A percentile compares a stretch with the other conserved stretches of the same genome.
These are phyloP conservation scores for Ilyonectria mors-panacis DNA, from an alignment of 2,329 filamentous ascomycete species.

Conservation along the genomic window DNA sequence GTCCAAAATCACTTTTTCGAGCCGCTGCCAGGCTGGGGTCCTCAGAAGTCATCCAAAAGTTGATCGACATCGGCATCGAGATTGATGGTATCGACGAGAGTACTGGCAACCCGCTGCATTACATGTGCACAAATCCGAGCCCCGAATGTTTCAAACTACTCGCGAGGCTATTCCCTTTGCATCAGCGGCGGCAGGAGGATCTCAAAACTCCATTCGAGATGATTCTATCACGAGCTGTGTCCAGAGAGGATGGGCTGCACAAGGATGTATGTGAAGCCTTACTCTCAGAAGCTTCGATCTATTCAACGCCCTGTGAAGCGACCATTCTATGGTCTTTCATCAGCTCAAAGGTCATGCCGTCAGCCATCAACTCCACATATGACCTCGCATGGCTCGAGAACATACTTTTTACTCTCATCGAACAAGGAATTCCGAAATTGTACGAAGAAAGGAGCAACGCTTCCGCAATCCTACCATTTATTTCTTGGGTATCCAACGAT, in stretches of 20 bases:
- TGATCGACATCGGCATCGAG: neutral
- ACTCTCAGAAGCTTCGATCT: neutral
- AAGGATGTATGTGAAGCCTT: neutral
- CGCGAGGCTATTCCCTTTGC: neutral
- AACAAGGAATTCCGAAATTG: neutral
- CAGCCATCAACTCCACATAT: rapidly evolving
- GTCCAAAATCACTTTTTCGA: neutral
- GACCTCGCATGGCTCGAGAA: neutral
- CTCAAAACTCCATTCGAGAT: neutral
- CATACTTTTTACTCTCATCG: neutral
- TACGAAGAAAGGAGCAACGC: neutral
- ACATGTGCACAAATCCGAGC: neutral
- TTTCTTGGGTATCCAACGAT: neutral
- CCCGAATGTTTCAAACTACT: neutral
- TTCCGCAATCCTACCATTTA: neutral
- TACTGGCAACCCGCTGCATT: slow-evolving; percentile 7
- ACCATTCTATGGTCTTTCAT: neutral
- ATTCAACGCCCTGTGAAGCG: neutral
- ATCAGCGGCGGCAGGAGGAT: slow-evolving; percentile 1
- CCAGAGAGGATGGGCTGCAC: rapidly evolving
- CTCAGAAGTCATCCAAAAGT: neutral
- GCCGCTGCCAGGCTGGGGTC: neutral
- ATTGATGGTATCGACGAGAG: neutral
- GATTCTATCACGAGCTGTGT: neutral
- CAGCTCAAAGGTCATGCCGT: neutral